Percentiles rank a stretch among this genome's conserved stretches.
phyloP scores from a whole-genome alignment of 371 early-diverging fungal species.

The Blyttiomyces sp. region DNA sequence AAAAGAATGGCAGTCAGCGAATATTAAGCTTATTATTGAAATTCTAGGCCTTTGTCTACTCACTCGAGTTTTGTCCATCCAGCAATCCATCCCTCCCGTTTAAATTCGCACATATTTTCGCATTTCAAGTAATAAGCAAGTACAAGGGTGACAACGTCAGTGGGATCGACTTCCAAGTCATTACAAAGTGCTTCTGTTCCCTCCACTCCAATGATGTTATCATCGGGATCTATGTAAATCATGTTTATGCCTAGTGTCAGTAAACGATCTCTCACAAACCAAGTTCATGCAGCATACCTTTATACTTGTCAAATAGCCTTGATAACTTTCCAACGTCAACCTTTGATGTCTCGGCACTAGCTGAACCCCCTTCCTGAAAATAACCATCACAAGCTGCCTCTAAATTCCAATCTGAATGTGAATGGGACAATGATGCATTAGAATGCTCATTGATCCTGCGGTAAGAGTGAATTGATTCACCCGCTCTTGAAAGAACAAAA shows the following conservation, averaged over 20 bases:
- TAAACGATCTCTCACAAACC: background rate
- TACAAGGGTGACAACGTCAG: conserved; percentile 70
- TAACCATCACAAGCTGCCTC: conserved; percentile 62
- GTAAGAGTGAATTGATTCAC: background rate
- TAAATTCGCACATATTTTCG: conserved; percentile 76
- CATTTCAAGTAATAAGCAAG: conserved; percentile 69
- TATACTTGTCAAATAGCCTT: conserved; percentile 65
- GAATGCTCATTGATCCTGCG: background rate
- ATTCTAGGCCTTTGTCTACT: no score
- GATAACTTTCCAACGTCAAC: conserved; percentile 38
- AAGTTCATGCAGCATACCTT: conserved; percentile 49
- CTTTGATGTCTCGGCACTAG: conserved; percentile 2
- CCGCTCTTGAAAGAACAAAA: background rate
- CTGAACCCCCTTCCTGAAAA: conserved; percentile 39
- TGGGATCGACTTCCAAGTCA: conserved; percentile 75
- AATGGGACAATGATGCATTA: background rate
- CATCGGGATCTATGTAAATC: conserved; percentile 53
- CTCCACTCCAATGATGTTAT: conserved; percentile 67
- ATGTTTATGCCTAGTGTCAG: background rate
- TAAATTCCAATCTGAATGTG: conserved; percentile 56
- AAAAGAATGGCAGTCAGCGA: conserved; percentile 2
- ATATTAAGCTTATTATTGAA: no score
- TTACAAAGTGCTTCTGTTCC: conserved; percentile 60
- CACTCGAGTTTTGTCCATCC: conserved; percentile 69
- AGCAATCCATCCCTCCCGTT: conserved; percentile 51